These are phyloP conservation scores for Blastomyces silverae DNA, from an alignment of 2,329 filamentous ascomycete genomes.

Conservation along the genomic window DNA sequence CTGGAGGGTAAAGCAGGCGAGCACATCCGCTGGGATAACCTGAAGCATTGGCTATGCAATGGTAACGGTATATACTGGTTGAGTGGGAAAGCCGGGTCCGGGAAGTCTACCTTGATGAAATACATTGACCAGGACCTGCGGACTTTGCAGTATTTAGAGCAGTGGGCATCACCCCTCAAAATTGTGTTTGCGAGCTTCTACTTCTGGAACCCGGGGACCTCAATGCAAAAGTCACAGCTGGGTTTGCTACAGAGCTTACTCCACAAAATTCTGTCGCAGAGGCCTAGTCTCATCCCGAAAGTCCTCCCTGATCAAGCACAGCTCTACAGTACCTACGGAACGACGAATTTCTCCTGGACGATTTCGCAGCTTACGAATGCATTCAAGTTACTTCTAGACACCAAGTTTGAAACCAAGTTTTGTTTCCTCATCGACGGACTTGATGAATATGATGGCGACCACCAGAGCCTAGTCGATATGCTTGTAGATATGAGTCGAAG, in stretches of 20 bases:
- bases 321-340: background rate
- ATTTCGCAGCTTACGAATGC: constrained; percentile 15
- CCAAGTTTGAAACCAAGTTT: constrained; percentile 13
- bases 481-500: constrained; percentile 17
- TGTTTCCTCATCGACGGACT: constrained; percentile 34
- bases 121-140: constrained; percentile 31
- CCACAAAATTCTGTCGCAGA: constrained; percentile 32
- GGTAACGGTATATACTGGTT: constrained; percentile 34
- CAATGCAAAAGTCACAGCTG: constrained; percentile 37
- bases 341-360: background rate
- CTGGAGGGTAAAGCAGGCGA: constrained; percentile 9
- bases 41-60: constrained; percentile 24
- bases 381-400: constrained; percentile 15
- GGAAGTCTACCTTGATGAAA: constrained; percentile 47
- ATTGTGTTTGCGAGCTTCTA: constrained; percentile 36
- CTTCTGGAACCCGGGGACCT: constrained; percentile 39
- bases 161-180: constrained; percentile 32
- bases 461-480: constrained; percentile 22
- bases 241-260: constrained; percentile 37
- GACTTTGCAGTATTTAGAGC: constrained; percentile 26
- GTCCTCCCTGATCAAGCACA: constrained; percentile 16
- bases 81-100: constrained; percentile 43
- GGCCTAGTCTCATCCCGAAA: constrained; percentile 28
- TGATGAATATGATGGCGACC: constrained; percentile 24
- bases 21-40: constrained; percentile 3